These are phyloP conservation scores for Dissophora ornata DNA, from an alignment of 192 early-diverging fungal genomes.

Conservation along the genomic window DNA sequence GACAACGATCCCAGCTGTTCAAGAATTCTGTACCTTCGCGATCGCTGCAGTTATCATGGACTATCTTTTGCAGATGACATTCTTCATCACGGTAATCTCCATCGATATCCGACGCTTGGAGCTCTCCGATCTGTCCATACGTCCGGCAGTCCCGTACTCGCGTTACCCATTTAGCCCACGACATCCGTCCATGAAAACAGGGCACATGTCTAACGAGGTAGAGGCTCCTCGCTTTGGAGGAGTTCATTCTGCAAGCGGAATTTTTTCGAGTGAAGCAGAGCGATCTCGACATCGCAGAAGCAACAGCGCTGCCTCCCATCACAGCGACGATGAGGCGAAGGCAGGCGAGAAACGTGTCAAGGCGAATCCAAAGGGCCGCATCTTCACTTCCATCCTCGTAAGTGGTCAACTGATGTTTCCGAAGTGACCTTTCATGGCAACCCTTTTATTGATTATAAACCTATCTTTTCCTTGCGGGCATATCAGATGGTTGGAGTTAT, in stretches of 20 bases:
- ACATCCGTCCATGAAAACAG: constrained; percentile 11
- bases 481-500: constrained; percentile 46
- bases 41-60: constrained; percentile 76
- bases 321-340: constrained; percentile 27
- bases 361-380: constrained; percentile 27
- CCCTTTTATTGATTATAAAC: too few relatives aligned
- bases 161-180: constrained; percentile 34
- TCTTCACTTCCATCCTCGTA: constrained; percentile 50
- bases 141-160: constrained; percentile 17
- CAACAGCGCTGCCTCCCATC: constrained; percentile 9
- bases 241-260: background rate
- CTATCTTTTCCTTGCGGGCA: too few relatives aligned
- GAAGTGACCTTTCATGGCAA: too few relatives aligned
- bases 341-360: constrained; percentile 1
- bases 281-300: constrained; percentile 12
- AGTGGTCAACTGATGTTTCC: background rate
- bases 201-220: background rate
- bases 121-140: constrained; percentile 32
- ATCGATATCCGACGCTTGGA: constrained; percentile 86
- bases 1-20: constrained; percentile 69
- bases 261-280: background rate
- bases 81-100: constrained; percentile 82
- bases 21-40: constrained; percentile 82
- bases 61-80: constrained; percentile 83
- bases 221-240: constrained; percentile 3